Conservation (phyloP, 306 rosid species). For the Gastrolobium villosum region DNA sequence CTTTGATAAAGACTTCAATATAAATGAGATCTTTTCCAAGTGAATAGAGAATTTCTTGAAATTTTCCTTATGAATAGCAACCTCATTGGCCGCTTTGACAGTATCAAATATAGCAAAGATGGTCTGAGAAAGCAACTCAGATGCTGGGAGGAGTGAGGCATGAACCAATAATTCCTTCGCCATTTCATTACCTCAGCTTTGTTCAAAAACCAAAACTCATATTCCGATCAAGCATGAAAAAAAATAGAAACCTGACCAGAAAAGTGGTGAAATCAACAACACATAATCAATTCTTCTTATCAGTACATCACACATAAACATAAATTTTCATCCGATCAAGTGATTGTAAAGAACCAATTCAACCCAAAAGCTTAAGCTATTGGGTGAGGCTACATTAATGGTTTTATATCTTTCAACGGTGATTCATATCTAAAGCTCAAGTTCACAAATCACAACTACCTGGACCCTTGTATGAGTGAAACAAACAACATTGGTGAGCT, state of each 20-base stretch:
- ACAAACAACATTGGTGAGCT: slow-evolving; percentile 14
- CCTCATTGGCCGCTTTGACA: slow-evolving; percentile 55
- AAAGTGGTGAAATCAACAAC: slow-evolving; percentile 29
- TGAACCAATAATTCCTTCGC: slow-evolving; percentile 43
- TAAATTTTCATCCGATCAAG: not conserved
- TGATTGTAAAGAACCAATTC: too few relatives aligned
- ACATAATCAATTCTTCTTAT: slow-evolving; percentile 15
- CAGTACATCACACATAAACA: not conserved
- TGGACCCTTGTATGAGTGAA: not conserved
- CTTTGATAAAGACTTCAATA: slow-evolving; percentile 54
- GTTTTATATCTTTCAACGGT: too few relatives aligned
- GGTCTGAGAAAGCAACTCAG: slow-evolving; percentile 58
- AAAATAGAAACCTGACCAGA: slow-evolving; percentile 39
- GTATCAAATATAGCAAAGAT: slow-evolving; percentile 49
- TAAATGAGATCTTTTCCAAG: slow-evolving; percentile 53
- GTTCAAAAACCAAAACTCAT: slow-evolving; percentile 42
- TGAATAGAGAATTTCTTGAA: slow-evolving; percentile 53
- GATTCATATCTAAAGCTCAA: slow-evolving; percentile 8
- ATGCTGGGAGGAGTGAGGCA: slow-evolving; percentile 47
- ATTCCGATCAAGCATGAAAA: slow-evolving; percentile 21
- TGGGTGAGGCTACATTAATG: too few relatives aligned
- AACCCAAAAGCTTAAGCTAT: too few relatives aligned
- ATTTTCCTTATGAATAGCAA: slow-evolving; percentile 60
- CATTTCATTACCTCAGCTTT: slow-evolving; percentile 50
- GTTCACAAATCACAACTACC: not conserved